Conservation (phyloP, 257 asterid genomes). For the Solanum bulbocastanum region DNA sequence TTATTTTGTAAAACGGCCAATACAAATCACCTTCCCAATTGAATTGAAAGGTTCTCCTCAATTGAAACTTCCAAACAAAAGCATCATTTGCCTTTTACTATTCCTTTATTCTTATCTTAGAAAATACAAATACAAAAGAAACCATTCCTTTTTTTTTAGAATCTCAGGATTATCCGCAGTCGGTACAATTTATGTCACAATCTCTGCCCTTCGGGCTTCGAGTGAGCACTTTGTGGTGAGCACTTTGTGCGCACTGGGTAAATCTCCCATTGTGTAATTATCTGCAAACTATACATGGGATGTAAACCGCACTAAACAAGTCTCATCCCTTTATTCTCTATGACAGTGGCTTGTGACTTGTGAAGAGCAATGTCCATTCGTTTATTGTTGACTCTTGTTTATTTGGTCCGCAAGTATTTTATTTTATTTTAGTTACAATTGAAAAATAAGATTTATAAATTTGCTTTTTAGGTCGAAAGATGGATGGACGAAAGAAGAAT, state of each 20-base stretch:
- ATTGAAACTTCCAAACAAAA: neutral
- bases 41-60: neutral
- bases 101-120: neutral
- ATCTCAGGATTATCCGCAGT: fast-evolving
- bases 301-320: neutral
- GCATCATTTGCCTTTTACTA: neutral
- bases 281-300: fast-evolving
- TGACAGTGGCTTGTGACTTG: neutral
- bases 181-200: too few relatives aligned
- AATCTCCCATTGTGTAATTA: fast-evolving
- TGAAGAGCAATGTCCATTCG: neutral
- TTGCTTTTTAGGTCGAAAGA: neutral
- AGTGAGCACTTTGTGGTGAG: too few relatives aligned
- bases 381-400: neutral
- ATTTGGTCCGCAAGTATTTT: neutral
- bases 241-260: too few relatives aligned
- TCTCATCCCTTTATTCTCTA: neutral
- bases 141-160: neutral
- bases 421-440: neutral
- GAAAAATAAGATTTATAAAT: neutral
- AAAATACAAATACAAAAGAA: neutral
- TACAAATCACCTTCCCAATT: neutral
- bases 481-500: neutral
- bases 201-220: too few relatives aligned
- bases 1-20: neutral